phyloP scores from a whole-genome alignment of 2,329 filamentous ascomycete genomes.

The Fusarium setosum region DNA sequence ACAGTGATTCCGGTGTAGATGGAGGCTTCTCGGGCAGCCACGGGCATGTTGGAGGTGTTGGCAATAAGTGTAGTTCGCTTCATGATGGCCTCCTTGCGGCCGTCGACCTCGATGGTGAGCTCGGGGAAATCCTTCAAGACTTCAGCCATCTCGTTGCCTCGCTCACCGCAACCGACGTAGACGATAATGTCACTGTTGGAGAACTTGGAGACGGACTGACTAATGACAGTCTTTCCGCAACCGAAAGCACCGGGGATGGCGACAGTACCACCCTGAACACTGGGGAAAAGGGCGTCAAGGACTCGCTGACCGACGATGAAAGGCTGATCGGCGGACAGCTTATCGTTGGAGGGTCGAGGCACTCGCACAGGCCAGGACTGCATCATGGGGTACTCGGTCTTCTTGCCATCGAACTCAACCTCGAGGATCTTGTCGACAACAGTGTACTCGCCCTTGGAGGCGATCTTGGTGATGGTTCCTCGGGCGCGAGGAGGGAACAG shows the following conservation, averaged over 20 bases:
- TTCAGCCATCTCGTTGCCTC: constrained; percentile 99
- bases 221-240: constrained; percentile 99
- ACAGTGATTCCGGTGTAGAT: constrained; percentile 98
- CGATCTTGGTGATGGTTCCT: constrained; percentile 92
- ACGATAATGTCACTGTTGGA: constrained; percentile 99
- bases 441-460: constrained; percentile 90
- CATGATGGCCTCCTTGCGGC: constrained; percentile 98
- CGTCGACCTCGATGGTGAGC: constrained; percentile 93
- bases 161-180: constrained; percentile 92
- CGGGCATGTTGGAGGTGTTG: constrained; percentile 99
- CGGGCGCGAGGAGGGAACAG: constrained; percentile 89
- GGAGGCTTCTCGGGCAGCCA: constrained; percentile 96
- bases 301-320: constrained; percentile 98
- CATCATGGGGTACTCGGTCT: constrained; percentile 97
- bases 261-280: constrained; percentile 96
- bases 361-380: constrained; percentile 98
- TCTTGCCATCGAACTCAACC: constrained; percentile 96
- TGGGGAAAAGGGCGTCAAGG: constrained; percentile 93
- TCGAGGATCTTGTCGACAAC: constrained; percentile 95
- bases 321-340: constrained; percentile 86
- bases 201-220: constrained; percentile 98
- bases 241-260: constrained; percentile 99
- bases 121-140: constrained; percentile 99
- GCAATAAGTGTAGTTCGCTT: constrained; percentile 98
- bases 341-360: constrained; percentile 91